Evolutionary conservation across 2,329 filamentous ascomycete species (phyloP), one percentile per base, ranked within the genome.

Genomic region (Colletotrichum sp.): DNA sequence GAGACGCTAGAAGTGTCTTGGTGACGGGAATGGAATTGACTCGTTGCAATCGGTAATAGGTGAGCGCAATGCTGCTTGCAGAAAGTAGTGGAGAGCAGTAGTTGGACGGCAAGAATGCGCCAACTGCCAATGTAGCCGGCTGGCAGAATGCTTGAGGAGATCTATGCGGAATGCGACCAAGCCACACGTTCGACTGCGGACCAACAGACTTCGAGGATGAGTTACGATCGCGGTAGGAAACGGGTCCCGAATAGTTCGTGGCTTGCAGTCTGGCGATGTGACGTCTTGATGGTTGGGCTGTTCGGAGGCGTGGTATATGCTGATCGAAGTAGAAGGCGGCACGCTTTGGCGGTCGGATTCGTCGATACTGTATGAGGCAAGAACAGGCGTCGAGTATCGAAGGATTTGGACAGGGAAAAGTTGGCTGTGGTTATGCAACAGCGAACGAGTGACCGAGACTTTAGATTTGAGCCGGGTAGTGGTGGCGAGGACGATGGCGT

Each of bases 11-110:
- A 71, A 73, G 71, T 71, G 71, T 73, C 71, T 73, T 63, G 71
- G 68, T 71, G 71, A 73, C 71, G 72, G 72, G 74, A 74, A 74
- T 74, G 74, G 71, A 70, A 75, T 73, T 72, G 72, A 74, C 62
- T 75, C 67, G 74, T 67, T 63, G 72, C 67, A 74, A 74, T 75
- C 71, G 64, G 68, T 54, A 74, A 66, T 57, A 16, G 21, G 54
- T 18, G 64, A 43, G 62, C 43, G 59, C 61, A 63, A 66, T 21
- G 70, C 70, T 69, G 72, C 36, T 74, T 73, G 72, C 72, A 73
- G 72, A 74, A 74, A 64, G 72, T 68, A 47, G 64, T 51, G 63
- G 36, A 51, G 43, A 31, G 66, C 63, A 43, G 34, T 51, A 57
- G 58, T 29, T 72, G 27, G 55, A 57, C 21, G 43, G 55, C 27